Percentiles rank a stretch among this genome's conserved stretches.
Conservation (phyloP, 106 monocot species). For the Apostasia shenzhenica region DNA sequence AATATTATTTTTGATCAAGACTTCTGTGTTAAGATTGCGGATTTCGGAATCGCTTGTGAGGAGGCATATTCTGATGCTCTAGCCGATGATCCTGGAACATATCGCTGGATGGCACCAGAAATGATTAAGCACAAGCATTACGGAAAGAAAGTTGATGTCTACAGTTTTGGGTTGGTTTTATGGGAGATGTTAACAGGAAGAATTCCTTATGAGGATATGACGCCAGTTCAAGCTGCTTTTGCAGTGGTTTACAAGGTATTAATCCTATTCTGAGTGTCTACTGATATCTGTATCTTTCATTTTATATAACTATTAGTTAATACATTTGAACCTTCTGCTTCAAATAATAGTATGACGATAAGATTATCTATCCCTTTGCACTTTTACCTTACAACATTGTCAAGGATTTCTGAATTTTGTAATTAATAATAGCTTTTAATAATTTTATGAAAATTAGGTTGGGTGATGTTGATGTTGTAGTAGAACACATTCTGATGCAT, state of each 20-base stretch:
- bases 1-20: constrained; percentile 63
- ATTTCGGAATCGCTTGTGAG: constrained; percentile 73
- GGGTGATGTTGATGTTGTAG: no score
- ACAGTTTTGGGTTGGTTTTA: constrained; percentile 62
- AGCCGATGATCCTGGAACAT: constrained; percentile 53
- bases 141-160: constrained; percentile 63
- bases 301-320: no score
- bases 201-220: constrained; percentile 55
- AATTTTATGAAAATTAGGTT: no score
- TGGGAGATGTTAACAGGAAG: constrained; percentile 66
- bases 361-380: no score
- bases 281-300: neutral
- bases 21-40: constrained; percentile 56
- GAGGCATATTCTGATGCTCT: constrained; percentile 46
- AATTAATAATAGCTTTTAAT: no score
- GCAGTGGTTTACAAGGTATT: constrained; percentile 58
- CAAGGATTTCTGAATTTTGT: no score
- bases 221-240: constrained; percentile 52
- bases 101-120: constrained; percentile 72
- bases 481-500: no score
- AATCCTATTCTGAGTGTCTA: neutral
- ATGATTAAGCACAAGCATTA: constrained; percentile 69
- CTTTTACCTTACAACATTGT: no score
- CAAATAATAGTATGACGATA: no score
- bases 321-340: no score